Evolutionary conservation across 179 eudicot species (phyloP).

Genomic region (Gypsophila paniculata): DNA sequence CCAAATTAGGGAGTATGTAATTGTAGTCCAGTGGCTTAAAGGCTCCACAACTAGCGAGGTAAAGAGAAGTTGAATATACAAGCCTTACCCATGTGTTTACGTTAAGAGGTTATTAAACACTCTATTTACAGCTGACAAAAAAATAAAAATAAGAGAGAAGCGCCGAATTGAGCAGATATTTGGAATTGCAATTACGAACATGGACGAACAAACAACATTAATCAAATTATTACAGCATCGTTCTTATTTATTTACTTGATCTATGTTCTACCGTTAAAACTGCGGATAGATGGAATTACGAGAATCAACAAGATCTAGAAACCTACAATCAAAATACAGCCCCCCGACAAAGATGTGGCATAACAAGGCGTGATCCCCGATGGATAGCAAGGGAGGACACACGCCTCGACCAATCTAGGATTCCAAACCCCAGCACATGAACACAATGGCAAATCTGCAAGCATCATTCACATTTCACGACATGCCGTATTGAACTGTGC

Average conservation of each 20-base stretch:
- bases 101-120: too few relatives aligned
- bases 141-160: too few relatives aligned
- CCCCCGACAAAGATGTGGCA: neutral
- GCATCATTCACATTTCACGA: conserved; percentile 30
- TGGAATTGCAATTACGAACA: neutral
- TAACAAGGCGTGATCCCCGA: neutral
- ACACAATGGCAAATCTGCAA: neutral
- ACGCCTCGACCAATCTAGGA: conserved; percentile 18
- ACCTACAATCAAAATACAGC: conserved; percentile 17
- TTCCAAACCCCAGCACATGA: conserved; percentile 8
- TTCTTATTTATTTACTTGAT: conserved; percentile 29
- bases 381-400: conserved; percentile 14
- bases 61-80: too few relatives aligned
- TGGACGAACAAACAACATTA: neutral
- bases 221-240: neutral
- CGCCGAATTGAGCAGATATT: too few relatives aligned
- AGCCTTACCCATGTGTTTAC: too few relatives aligned
- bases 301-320: conserved; percentile 19
- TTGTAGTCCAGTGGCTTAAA: too few relatives aligned
- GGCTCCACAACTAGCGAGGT: too few relatives aligned
- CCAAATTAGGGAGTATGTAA: too few relatives aligned
- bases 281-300: conserved; percentile 8
- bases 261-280: conserved; percentile 10
- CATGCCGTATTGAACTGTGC: conserved; percentile 55
- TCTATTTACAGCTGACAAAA: too few relatives aligned